Evolutionary conservation across 805 yeast genomes (phyloP).

Genomic region (Kregervanrija delftensis): DNA sequence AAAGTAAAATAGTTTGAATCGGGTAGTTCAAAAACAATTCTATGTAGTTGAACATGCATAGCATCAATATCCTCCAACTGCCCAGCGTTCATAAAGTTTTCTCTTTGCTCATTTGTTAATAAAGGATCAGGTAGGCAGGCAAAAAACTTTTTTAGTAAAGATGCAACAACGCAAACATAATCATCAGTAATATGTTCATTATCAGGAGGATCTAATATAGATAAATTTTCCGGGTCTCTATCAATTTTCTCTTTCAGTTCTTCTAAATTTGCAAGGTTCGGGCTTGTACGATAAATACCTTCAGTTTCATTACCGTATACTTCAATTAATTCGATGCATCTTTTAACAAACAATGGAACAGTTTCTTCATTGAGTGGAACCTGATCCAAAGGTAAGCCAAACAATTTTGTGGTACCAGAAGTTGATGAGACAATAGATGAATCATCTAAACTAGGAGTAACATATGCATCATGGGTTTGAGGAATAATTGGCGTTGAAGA

Average conservation of each 20-base stretch:
- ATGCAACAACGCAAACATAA: slow-evolving; percentile 84
- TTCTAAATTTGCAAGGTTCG: slow-evolving; percentile 68
- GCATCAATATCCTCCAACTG: slow-evolving; percentile 51
- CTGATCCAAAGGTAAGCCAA: slow-evolving; percentile 79
- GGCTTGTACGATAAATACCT: slow-evolving; percentile 85
- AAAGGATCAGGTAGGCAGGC: slow-evolving; percentile 82
- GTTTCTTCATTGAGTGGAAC: slow-evolving; percentile 81
- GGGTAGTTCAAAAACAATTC: slow-evolving; percentile 80
- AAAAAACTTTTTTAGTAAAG: slow-evolving; percentile 78
- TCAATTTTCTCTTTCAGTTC: slow-evolving; percentile 68
- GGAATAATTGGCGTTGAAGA: not conserved
- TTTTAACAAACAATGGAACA: slow-evolving; percentile 85
- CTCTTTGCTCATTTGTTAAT: slow-evolving; percentile 56
- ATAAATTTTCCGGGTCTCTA: slow-evolving; percentile 60
- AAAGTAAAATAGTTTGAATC: slow-evolving; percentile 94
- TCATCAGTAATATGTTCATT: slow-evolving; percentile 60
- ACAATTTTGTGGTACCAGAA: slow-evolving; percentile 33
- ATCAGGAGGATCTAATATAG: slow-evolving; percentile 43
- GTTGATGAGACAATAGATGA: slow-evolving; percentile 1
- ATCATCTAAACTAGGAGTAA: not conserved
- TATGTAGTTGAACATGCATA: slow-evolving; percentile 74
- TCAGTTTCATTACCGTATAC: slow-evolving; percentile 77
- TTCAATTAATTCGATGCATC: slow-evolving; percentile 83
- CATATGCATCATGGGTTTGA: too few relatives aligned
- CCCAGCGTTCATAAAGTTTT: slow-evolving; percentile 61